These are phyloP conservation scores for Colletotrichum neosansevieriae DNA, from an alignment of 2,329 filamentous ascomycete genomes.

Conservation along the genomic window DNA sequence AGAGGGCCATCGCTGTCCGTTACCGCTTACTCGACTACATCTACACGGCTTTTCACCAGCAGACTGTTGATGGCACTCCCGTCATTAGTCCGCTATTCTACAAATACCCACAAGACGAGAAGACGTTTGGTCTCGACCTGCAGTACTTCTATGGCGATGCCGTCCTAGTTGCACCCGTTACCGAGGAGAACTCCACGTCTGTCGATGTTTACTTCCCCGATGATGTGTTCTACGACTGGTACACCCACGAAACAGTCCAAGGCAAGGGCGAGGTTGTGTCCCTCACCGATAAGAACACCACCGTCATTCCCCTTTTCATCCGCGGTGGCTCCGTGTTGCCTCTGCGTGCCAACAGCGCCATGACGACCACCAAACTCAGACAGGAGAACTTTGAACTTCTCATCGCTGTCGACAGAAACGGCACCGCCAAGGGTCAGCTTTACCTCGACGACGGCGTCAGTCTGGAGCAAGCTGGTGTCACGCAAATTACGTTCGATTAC, in stretches of 20 bases:
- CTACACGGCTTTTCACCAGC: conserved; percentile 76
- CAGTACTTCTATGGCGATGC: conserved; percentile 65
- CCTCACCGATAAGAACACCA: conserved; percentile 52
- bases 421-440: conserved; percentile 73
- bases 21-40: conserved; percentile 86
- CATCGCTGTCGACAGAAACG: conserved; percentile 72
- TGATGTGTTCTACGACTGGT: conserved; percentile 65
- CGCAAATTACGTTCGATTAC: conserved; percentile 71
- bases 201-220: conserved; percentile 63
- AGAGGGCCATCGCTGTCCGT: conserved; percentile 77
- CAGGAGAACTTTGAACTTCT: conserved; percentile 77
- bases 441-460: conserved; percentile 83
- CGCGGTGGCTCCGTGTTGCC: conserved; percentile 75
- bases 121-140: conserved; percentile 59
- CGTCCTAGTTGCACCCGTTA: conserved; percentile 63
- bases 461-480: conserved; percentile 68
- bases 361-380: conserved; percentile 74
- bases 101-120: conserved; percentile 68
- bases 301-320: conserved; percentile 75
- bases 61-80: conserved; percentile 72
- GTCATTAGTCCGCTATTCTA: conserved; percentile 79
- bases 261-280: conserved; percentile 30
- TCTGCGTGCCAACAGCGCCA: conserved; percentile 64
- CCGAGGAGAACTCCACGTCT: conserved; percentile 56
- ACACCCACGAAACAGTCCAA: conserved; percentile 55